phyloP scores from a whole-genome alignment of 495 filamentous ascomycete species.

The Aspergillus coremiiformis region DNA sequence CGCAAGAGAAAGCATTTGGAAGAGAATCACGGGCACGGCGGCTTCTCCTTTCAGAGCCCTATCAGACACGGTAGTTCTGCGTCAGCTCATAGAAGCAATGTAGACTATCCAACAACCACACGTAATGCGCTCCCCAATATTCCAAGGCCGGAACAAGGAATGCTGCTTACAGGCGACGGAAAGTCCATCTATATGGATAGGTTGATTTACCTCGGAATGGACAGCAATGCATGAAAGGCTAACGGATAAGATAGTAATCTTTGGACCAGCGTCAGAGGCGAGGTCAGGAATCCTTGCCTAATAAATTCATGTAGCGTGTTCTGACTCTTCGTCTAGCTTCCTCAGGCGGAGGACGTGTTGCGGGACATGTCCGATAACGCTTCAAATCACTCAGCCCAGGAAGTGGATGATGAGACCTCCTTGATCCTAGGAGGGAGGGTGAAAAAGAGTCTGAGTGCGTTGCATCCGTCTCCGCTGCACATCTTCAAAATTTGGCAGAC shows the following conservation, averaged over 20 bases:
- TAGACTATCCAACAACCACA: background rate
- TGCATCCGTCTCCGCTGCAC: slow-evolving; percentile 62
- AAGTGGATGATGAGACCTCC: slow-evolving; percentile 14
- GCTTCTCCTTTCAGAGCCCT: background rate
- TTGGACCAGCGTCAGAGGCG: slow-evolving; percentile 46
- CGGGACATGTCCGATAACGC: slow-evolving; percentile 19
- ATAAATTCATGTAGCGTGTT: background rate
- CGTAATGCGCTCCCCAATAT: slow-evolving; percentile 8
- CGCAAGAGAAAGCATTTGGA: slow-evolving; percentile 45
- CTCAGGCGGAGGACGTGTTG: slow-evolving; percentile 40
- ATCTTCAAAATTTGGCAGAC: slow-evolving; percentile 67
- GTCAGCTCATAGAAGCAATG: background rate
- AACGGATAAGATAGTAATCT: slow-evolving; percentile 27
- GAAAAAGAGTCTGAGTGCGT: slow-evolving; percentile 14
- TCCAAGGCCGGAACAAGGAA: slow-evolving; percentile 16
- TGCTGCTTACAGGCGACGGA: slow-evolving; percentile 31
- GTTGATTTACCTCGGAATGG: slow-evolving; percentile 9
- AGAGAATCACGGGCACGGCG: background rate
- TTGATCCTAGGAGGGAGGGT: slow-evolving; percentile 17
- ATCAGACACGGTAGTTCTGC: background rate
- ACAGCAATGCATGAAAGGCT: background rate
- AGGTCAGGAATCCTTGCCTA: slow-evolving; percentile 25
- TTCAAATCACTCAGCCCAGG: slow-evolving; percentile 13
- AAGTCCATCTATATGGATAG: slow-evolving; percentile 45
- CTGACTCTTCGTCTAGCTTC: slow-evolving; percentile 28